Base-by-base conservation (phyloP, 495 filamentous ascomycete genomes). In the Letharia lupina region DNA sequence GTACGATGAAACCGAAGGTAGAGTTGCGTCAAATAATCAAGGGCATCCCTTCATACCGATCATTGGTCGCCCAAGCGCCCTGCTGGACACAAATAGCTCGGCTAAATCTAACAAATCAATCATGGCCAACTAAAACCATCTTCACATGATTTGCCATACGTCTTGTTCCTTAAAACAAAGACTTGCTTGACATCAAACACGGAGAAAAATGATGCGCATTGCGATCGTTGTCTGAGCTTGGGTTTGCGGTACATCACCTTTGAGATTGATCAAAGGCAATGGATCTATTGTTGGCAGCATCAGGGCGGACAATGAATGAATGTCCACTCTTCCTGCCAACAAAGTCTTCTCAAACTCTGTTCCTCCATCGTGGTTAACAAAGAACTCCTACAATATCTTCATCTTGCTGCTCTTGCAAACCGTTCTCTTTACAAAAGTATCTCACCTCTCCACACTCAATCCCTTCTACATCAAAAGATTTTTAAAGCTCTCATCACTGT, bases 231-330 rank as follows among this genome's bases (percentile, higher is more conserved):
- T 56, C 31, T 35, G 52, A 3, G 48, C 4, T 31, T 6, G 48
- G 10, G 47, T 20, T 50, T n/a, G 2, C 9, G 48, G 11, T 12
- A 3, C 10, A 35, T 56, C 28, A 13, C 48, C 52, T 56, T 56
- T 57, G 54, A 57, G 31, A 20, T 20, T 33, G 13, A 16, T 8
- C 31, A 37, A 37, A 20, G 33, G 15, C 33, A 57, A 56, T 35
- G 33, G 54, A 37, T 57, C 33, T 57, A 57, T 57, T 57, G 54
- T 57, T 57, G 54, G 31, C 54, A 57, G 33, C 33, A 20, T 57
- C 31, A 57, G 54, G 33, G 33, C 2, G 33, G 33, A 57, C 16
- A 57, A 57, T 57, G 54, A 57, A 57, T 57, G 33, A 57, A 57
- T 11, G 39, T 37, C 6, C 33, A 16, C 20, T 3, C 39, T 16